Conservation (phyloP, 805 yeast genomes). For the Kluyveromyces nonfermentans region DNA sequence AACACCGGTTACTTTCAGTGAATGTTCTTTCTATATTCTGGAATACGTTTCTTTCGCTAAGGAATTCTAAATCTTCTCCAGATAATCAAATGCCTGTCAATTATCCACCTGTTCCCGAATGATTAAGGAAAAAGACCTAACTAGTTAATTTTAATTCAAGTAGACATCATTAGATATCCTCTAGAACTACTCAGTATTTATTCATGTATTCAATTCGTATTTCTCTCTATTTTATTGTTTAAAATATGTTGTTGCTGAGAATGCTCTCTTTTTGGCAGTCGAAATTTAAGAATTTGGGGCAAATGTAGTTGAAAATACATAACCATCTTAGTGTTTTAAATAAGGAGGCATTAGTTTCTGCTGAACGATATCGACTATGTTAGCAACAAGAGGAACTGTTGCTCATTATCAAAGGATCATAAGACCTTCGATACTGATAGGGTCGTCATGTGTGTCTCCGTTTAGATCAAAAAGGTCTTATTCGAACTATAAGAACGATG, state of each 20-base stretch:
- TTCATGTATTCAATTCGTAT: no score
- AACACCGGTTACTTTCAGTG: conserved; percentile 57
- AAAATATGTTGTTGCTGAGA: no score
- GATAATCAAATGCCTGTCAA: conserved; percentile 23
- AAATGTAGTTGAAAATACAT: no score
- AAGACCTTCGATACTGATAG: neutral
- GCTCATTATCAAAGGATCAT: neutral
- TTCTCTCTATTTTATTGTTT: no score
- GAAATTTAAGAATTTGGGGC: no score
- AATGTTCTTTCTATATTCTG: conserved; percentile 68
- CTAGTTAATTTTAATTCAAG: neutral
- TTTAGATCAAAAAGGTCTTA: neutral
- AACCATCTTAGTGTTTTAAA: no score
- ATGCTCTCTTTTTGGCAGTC: no score
- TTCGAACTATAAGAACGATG: neutral
- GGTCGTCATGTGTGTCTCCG: neutral
- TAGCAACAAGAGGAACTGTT: neutral
- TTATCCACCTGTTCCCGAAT: conserved; percentile 35
- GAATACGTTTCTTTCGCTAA: conserved; percentile 69
- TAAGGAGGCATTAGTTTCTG: no score
- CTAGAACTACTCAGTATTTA: no score
- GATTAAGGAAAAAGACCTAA: neutral
- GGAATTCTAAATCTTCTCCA: conserved; percentile 35
- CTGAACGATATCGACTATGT: no score
- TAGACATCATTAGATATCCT: neutral